Evolutionary conservation across 2,329 filamentous ascomycete species (phyloP).

Genomic region (Colletotrichum sp.): DNA sequence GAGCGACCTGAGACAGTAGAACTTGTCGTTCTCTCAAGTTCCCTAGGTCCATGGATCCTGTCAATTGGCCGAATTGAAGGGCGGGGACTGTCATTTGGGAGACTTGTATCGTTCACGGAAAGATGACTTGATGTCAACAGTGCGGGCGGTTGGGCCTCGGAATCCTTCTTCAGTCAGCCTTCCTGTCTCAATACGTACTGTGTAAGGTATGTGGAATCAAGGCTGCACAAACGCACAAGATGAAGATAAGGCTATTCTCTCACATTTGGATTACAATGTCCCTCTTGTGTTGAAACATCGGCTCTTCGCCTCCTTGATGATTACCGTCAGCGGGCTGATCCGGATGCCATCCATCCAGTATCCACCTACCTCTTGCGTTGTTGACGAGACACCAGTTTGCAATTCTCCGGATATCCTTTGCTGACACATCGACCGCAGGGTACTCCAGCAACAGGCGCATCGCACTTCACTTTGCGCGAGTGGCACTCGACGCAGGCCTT

Average conservation of each 20-base stretch:
- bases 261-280: not conserved
- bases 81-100: not conserved
- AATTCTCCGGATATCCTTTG: not conserved
- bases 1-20: not conserved
- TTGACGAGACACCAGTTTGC: not conserved
- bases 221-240: not conserved
- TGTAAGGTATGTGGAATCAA: not conserved
- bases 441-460: not conserved
- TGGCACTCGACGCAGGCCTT: not conserved
- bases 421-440: not conserved
- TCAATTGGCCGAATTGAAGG: not conserved
- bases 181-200: not conserved
- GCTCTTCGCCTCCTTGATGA: not conserved
- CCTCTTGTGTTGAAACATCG: not conserved
- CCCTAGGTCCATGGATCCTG: not conserved
- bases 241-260: not conserved
- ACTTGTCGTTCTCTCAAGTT: not conserved
- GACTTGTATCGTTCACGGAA: not conserved
- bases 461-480: not conserved
- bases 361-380: not conserved
- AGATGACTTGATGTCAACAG: not conserved
- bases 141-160: no score
- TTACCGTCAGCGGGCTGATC: accelerated
- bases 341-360: not conserved
- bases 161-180: not conserved